Conservation (phyloP, 2,329 filamentous ascomycete genomes). For the Apiospora koreana region DNA sequence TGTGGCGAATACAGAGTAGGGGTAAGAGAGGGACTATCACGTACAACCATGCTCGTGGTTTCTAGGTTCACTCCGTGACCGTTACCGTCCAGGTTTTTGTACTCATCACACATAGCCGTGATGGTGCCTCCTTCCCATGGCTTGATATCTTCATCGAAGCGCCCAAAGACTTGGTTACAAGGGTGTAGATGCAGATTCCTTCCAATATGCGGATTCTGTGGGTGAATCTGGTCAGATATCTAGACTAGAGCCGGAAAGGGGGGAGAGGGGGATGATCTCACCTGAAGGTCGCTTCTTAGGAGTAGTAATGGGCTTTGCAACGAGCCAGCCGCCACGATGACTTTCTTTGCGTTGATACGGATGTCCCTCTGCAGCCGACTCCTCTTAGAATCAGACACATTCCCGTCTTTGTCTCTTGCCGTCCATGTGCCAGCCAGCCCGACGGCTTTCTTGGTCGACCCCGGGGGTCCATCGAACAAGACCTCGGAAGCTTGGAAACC, state of each 20-base stretch:
- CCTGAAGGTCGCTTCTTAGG: slow-evolving; percentile 73
- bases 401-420: slow-evolving; percentile 65
- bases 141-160: slow-evolving; percentile 70
- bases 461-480: slow-evolving; percentile 59
- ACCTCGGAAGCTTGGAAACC: slow-evolving; percentile 74
- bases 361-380: slow-evolving; percentile 59
- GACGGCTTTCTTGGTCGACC: slow-evolving; percentile 54
- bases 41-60: slow-evolving; percentile 67
- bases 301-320: slow-evolving; percentile 78
- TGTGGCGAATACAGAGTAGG: too few relatives aligned
- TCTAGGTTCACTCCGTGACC: slow-evolving; percentile 87
- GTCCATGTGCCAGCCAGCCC: slow-evolving; percentile 78
- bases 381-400: slow-evolving; percentile 51
- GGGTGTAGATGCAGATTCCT: slow-evolving; percentile 83
- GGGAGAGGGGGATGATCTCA: slow-evolving; percentile 33
- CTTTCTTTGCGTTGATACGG: slow-evolving; percentile 74
- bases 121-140: slow-evolving; percentile 79
- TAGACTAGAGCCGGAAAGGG: not conserved
- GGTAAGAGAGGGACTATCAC: slow-evolving; percentile 21
- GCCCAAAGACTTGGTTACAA: slow-evolving; percentile 56
- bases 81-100: slow-evolving; percentile 77
- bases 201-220: slow-evolving; percentile 76
- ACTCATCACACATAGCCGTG: slow-evolving; percentile 74
- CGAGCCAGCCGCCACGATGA: slow-evolving; percentile 76
- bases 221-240: slow-evolving; percentile 22